A percentile compares a stretch with the other conserved stretches of the same genome.
Conservation (phyloP, 352 stramenopile genomes). For the Globisporangium sylvaticum region DNA sequence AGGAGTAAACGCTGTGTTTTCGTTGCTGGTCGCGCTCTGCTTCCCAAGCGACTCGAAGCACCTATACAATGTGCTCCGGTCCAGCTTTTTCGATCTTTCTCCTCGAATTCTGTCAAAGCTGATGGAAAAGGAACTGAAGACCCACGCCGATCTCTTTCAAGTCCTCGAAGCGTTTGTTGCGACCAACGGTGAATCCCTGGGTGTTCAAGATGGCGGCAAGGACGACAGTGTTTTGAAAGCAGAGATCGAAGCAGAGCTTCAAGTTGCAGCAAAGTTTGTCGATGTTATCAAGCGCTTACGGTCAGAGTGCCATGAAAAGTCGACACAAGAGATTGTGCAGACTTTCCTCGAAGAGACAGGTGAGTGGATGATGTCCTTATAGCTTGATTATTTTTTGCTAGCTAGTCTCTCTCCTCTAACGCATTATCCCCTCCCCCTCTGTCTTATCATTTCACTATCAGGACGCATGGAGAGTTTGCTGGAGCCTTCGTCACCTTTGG, state of each 20-base stretch:
- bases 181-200: conserved; percentile 23
- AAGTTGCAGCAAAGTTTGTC: conserved; percentile 27
- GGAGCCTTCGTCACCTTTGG: conserved; percentile 36
- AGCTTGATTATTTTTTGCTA: not conserved
- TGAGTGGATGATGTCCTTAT: not conserved
- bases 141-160: conserved; percentile 40
- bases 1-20: conserved; percentile 58
- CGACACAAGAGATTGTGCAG: conserved; percentile 58
- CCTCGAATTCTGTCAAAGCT: conserved; percentile 49
- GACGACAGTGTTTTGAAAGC: not conserved
- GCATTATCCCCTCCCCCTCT: not conserved
- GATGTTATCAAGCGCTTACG: conserved; percentile 35
- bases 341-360: conserved; percentile 52
- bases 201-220: not conserved
- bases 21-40: conserved; percentile 59
- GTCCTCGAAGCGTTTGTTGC: conserved; percentile 53
- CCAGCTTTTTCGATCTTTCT: conserved; percentile 54
- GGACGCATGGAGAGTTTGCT: conserved; percentile 40
- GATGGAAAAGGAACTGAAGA: conserved; percentile 60
- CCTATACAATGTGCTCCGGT: conserved; percentile 76
- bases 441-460: not conserved
- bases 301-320: conserved; percentile 44
- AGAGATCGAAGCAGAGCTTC: conserved; percentile 3
- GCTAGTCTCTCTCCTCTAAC: not conserved
- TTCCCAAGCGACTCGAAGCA: conserved; percentile 66